Conservation (phyloP, 1,139 yeast species). For the Geotrichum candidum region DNA sequence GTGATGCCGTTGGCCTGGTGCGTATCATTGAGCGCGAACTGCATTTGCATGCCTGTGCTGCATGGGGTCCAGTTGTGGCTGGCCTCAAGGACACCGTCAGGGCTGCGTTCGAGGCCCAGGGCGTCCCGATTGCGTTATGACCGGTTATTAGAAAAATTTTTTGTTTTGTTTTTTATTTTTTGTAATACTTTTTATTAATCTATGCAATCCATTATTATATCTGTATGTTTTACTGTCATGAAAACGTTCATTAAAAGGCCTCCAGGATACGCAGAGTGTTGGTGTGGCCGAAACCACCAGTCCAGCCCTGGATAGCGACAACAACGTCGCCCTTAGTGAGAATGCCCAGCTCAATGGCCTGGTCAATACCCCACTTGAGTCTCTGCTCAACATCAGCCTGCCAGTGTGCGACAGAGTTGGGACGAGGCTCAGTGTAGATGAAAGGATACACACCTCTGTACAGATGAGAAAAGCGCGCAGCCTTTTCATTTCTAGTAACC, state of each 20-base stretch:
- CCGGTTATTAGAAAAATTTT: neutral
- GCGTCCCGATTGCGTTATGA: neutral
- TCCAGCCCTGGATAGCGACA: constrained; percentile 97
- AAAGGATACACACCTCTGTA: constrained; percentile 99
- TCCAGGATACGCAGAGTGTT: constrained; percentile 78
- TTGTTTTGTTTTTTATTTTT: neutral
- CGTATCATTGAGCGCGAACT: neutral
- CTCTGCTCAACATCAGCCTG: constrained; percentile 93
- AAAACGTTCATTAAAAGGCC: constrained; percentile 16
- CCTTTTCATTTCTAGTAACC: constrained; percentile 91
- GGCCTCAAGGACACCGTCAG: neutral
- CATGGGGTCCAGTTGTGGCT: neutral
- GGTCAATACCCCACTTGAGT: constrained; percentile 88
- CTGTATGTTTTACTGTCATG: neutral
- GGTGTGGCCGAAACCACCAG: constrained; percentile 97
- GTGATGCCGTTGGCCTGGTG: neutral
- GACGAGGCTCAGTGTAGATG: constrained; percentile 61
- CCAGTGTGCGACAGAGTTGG: constrained; percentile 64
- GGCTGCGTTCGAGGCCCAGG: neutral
- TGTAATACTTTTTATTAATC: neutral
- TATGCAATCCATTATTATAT: neutral
- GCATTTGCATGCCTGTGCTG: neutral
- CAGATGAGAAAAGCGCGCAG: constrained; percentile 93
- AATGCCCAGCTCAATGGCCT: constrained; percentile 83
- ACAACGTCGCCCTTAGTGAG: constrained; percentile 82